Base-by-base conservation (phyloP, 306 rosid species). In the Dicorynia guianensis region DNA sequence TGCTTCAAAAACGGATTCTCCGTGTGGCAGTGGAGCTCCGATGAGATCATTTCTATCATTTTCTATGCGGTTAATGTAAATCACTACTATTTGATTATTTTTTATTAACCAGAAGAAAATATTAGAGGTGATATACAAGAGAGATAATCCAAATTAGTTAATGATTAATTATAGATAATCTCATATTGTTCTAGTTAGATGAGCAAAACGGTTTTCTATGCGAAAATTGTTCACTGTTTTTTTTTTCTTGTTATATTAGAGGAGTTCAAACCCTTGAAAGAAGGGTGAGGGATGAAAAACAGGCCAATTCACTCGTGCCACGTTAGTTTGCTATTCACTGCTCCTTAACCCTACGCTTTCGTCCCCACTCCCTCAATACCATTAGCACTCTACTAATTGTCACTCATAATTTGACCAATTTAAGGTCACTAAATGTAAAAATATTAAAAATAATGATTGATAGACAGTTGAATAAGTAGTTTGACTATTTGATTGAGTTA, bases 11-110 rank as follows among this genome's bases (percentile, higher is more conserved):
- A 71, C 75, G 80, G 82, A 46, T 72, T 85, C 40, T 63, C 80
- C 58, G 79, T 89, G 67, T 71, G 76, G 85, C 80, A 6, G 88
- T 87, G 82, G 66, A 4, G 72, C 56, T 61, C 15, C 11, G 35
- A 11, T 3, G 18, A 62, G 85, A 79, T 9, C 20, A 18, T 5
- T 85, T 77, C 17, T 4, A 86, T 70, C 54, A 43, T 79, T 87
- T 59, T 1, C 0, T 52, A 12, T 34, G 38, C 18, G 11, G 36
- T 0, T 40, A 44, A 52, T 14, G 78, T 79, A 19, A 19, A 55
- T 34, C 72, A 8, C 36, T 72, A 34, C 38, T 54, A 17, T 56
- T 63, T 49, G 61, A 42, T 55, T 43, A 5, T 39, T 40, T 25
- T 64, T 12, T 6, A 67, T 47, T 56, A 40, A 50, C 14, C 11